phyloP scores from a whole-genome alignment of 768 basidiomycete species.

The Melanogaster broomeanus region DNA sequence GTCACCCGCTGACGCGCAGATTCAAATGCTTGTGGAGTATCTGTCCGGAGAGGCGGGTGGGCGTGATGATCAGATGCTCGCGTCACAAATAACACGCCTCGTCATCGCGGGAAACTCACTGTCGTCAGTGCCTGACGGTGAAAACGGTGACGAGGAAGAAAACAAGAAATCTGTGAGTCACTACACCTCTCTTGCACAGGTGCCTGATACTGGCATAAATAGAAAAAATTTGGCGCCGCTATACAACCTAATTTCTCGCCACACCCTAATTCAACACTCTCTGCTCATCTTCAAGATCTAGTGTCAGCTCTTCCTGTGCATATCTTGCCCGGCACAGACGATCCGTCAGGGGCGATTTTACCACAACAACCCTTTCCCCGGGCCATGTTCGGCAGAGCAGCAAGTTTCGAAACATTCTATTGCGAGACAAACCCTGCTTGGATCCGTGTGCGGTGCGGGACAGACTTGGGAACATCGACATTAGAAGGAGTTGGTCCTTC shows the following conservation, averaged over 20 bases:
- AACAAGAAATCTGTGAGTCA: conserved; percentile 60
- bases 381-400: conserved; percentile 78
- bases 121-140: conserved; percentile 43
- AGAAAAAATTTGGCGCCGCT: conserved; percentile 70
- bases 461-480: conserved; percentile 27
- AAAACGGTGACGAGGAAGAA: conserved; percentile 38
- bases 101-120: conserved; percentile 92
- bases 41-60: conserved; percentile 83
- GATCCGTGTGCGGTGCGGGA: conserved; percentile 59
- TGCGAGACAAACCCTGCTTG: conserved; percentile 92
- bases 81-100: conserved; percentile 77
- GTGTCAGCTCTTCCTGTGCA: conserved; percentile 80
- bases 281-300: conserved; percentile 73
- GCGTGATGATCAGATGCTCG: conserved; percentile 58
- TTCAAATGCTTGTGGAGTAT: conserved; percentile 90
- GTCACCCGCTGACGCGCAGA: conserved; percentile 65
- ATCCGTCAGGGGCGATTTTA: conserved; percentile 86
- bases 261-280: conserved; percentile 71
- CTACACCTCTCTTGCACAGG: not conserved
- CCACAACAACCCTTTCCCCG: conserved; percentile 94
- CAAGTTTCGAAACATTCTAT: conserved; percentile 60
- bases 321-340: conserved; percentile 82
- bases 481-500: conserved; percentile 1
- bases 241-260: conserved; percentile 58
- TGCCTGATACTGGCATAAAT: conserved; percentile 16